Base-by-base conservation (phyloP, 2,329 filamentous ascomycete species). In the Beauveria asiatica region DNA sequence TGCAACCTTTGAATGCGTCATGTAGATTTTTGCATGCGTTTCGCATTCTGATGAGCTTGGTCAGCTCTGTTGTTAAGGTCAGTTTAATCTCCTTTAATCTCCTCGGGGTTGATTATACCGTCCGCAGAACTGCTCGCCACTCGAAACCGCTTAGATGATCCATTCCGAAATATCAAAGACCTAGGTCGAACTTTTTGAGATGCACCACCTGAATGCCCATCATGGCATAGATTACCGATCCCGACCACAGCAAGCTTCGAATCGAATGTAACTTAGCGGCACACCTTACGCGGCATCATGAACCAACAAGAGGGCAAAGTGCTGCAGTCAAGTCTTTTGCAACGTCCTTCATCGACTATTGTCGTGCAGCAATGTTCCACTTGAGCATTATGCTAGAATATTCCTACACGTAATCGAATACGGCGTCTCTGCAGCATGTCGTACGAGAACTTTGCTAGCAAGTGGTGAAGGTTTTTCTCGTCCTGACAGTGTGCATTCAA, bases 291-390 rank as follows among this genome's bases (percentile, higher is more conserved):
- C 44, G 80, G 80, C 41, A 76, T 90, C 16, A 71, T 78, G 1
- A 63, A 68, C 21, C 71, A 74, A 16, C 75, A 79, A 61, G 78
- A 82, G 52, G 79, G 84, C 42, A 77, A 74, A 13, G 76, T 96
- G 41, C 66, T 96, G 92, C 74, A 81, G 81, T 56, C 84, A 86
- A 67, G 84, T 97, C 56, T 97, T 90, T 73, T 97, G 93, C 16
- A 93, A 99, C 73, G 86, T 89, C 8, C 80, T 97, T 25, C 90
- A 97, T 73, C 84, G 92, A 10, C 93, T 93, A 0, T 97, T 95
- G 72, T 87, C 90, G 65, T 97, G 93, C 76, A 88, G 90, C 50
- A 84, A 96, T 69, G 85, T 92, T 30, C 74, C 82, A 2, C 75
- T 96, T 45, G 72, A 76, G 7, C 82, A 83, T 2, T 96, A 87